Base-by-base conservation (phyloP, 306 rosid genomes). In the Aeschynomene evenia region DNA sequence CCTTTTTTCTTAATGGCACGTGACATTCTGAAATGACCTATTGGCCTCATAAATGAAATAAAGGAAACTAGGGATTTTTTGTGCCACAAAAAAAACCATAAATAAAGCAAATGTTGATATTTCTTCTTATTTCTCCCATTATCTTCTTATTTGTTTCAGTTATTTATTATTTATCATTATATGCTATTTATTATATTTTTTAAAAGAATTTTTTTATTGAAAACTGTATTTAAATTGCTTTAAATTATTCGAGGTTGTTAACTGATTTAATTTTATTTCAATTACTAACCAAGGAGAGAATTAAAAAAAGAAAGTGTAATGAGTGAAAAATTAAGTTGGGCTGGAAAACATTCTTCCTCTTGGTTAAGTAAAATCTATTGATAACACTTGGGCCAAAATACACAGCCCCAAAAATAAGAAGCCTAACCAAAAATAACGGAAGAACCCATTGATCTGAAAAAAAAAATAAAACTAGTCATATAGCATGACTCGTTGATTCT, bases 11-110 rank as follows among this genome's bases (percentile, higher is more conserved):
- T 42, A 13, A 36, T 13, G 51, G 57, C 70, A 78, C 65, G 74
- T 78, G 74, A 72, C 37, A 36, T 45, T 54, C n/a, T 55, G 68
- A 66, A 48, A 57, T 65, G 0, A 14, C 4, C 36, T 42, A 5
- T 74, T 12, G 18, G 23, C 76, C 73, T 10, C 7, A 11, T 12
- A 26, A 45, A 45, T 0, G 3, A 45, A 45, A 4, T 55, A n/a
- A 57, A 28, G 40, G 63, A 3, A 57, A 28, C 9, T 29, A 13
- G 0, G 37, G 2, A 29, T 15, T 29, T 57, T 57, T 7, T 7
- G 63, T 16, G 5, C 42, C 63, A 57, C 63, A 29, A 5, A 28
- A 15, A 57, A n/a, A 11, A n/a, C n/a, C n/a, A n/a, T n/a, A 28
- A 28, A 28, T 3, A 28, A 28, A 1, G 20, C 7, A 29, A 28